Percentiles rank a stretch among this genome's conserved stretches.
These are phyloP conservation scores for Verbascum thapsus DNA, from an alignment of 257 asterid species.

Conservation along the genomic window DNA sequence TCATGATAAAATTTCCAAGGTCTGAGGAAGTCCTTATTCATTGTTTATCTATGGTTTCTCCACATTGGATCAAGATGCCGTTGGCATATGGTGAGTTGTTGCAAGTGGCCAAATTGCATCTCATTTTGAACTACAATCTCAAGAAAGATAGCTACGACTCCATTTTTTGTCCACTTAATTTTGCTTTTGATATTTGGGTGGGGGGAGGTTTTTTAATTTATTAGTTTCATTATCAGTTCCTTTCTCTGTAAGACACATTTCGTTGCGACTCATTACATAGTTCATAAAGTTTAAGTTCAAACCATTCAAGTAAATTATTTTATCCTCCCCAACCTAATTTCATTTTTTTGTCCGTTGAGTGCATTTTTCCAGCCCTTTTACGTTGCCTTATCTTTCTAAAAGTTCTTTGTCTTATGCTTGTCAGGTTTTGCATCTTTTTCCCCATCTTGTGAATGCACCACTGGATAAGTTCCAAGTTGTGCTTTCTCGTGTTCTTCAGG, in stretches of 20 bases:
- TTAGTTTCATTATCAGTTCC: not conserved
- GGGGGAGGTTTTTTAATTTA: not conserved
- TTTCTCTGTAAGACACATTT: not conserved
- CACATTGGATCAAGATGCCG: conserved; percentile 6
- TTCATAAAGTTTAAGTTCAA: conserved; percentile 21
- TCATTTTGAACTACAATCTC: not conserved
- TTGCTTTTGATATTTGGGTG: not conserved
- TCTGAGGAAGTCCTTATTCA: conserved; percentile 7
- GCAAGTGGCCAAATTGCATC: conserved; percentile 7
- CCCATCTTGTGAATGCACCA: conserved; percentile 75
- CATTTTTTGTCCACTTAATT: not conserved
- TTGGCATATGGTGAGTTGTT: not conserved
- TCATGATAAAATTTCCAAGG: conserved; percentile 10
- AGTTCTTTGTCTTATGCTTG: conserved; percentile 33
- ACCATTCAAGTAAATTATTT: conserved; percentile 14
- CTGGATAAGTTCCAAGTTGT: conserved; percentile 79
- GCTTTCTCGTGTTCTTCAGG: conserved; percentile 86
- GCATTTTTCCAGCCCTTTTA: not conserved
- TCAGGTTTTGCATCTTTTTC: conserved; percentile 79
- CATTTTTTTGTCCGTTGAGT: not conserved
- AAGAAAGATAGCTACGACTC: conserved; percentile 12
- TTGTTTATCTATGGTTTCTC: conserved; percentile 15
- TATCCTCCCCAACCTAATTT: not conserved
- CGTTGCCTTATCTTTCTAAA: conserved; percentile 25
- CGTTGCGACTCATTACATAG: not conserved